Base-by-base conservation (phyloP, 768 basidiomycete genomes). In the Mycena floridula region DNA sequence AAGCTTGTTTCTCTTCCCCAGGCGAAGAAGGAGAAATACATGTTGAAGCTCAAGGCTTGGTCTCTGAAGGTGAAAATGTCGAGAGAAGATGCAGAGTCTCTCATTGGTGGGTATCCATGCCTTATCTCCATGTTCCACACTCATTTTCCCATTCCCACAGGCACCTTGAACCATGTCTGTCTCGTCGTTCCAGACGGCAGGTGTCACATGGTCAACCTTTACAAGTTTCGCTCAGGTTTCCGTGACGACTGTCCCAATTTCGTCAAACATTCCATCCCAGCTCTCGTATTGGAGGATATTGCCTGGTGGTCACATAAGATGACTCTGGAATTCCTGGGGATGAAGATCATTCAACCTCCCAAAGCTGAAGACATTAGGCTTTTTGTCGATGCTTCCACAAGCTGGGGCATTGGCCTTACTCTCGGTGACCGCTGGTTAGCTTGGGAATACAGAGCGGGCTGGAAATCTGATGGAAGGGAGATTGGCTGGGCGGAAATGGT, bases 1-100 rank as follows among this genome's bases (percentile, higher is more conserved):
- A 45, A 42, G 13, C 41, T 40, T 0, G 57, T 59, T 4, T 24
- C 25, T 4, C 27, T 59, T 0, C 56, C 53, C 0, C 12, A 23
- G 1, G 25, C 37, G 4, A 59, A 59, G 39, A 38, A 42, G 18
- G 12, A 4, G 15, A 58, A 56, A 20, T 57, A 52, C 32, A 23
- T 51, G 5, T n/a, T 2, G 2, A 36, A 39, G 25, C 20, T 57
- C 7, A 20, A 9, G 0, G 4, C 16, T 6, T 52, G 50, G 50
- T 6, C 21, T 15, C 2, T 4, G 2, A 25, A 26, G 2, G 8
- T 3, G 5, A 1, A 1, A 3, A 35, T 51, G 4, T 3, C 42
- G 3, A 7, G 13, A 12, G 32, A 44, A 1, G 47, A 55, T 0
- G 12, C 22, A 2, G 44, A 54, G 20, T 30, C 28, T 16, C 9